Percentiles rank a stretch among this genome's conserved stretches.
These are phyloP conservation scores for Acanthamoeba triangularis DNA, from an alignment of 208 protist species.

Conservation along the genomic window DNA sequence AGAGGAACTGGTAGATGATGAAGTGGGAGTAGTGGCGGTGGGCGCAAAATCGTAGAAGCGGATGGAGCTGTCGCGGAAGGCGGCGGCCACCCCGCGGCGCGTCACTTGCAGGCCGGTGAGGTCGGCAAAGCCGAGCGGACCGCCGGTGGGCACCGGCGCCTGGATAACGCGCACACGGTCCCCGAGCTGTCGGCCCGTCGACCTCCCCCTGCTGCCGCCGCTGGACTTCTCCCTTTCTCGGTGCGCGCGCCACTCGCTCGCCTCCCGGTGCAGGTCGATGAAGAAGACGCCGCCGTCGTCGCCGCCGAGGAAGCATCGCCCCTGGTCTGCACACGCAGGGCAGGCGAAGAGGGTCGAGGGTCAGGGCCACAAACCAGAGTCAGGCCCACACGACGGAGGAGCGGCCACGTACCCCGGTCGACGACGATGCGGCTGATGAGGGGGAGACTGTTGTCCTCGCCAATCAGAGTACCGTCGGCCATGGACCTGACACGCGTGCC, in stretches of 20 bases:
- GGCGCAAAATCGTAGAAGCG: conserved; percentile 15
- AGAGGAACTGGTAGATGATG: too few relatives aligned
- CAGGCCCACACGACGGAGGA: too few relatives aligned
- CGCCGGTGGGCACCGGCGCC: not conserved
- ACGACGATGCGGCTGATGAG: not conserved
- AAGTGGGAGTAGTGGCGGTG: too few relatives aligned
- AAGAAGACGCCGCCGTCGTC: conserved; percentile 19
- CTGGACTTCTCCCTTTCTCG: not conserved
- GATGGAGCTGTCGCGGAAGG: conserved; percentile 6
- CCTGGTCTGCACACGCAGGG: not conserved
- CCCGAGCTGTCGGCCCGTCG: not conserved
- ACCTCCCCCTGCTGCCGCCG: not conserved
- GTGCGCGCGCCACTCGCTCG: not conserved
- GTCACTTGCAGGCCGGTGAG: not conserved
- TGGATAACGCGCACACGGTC: not conserved
- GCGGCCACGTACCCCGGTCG: not conserved
- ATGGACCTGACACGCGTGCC: not conserved
- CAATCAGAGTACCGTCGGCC: not conserved
- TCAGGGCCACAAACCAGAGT: too few relatives aligned
- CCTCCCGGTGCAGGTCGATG: not conserved
- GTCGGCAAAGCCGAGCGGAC: not conserved
- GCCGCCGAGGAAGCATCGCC: not conserved
- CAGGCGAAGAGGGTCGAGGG: too few relatives aligned
- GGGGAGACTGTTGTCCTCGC: not conserved
- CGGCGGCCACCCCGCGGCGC: not conserved